Evolutionary conservation across 345 rosid genomes (phyloP), one percentile per base, ranked within the genome.

Genomic region (Linum lewisii): DNA sequence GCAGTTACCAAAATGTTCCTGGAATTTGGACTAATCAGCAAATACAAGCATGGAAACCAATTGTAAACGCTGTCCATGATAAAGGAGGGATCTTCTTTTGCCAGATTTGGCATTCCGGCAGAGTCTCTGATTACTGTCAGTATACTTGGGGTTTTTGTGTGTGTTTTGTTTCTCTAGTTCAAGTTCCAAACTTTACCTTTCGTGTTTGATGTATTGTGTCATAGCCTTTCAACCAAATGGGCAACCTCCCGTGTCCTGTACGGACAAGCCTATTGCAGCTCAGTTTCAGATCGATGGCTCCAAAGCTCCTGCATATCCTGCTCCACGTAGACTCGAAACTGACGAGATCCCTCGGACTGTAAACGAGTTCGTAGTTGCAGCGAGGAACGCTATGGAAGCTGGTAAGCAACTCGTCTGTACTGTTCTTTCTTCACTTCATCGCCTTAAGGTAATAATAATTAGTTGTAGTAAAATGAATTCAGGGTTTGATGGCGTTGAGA

Each of bases 61-160:
- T 60, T 20, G 65, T 59, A 5, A 47, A 70, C 23, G 74, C 45
- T 2, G 74, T 70, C 24, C 69, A 70, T 47, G 24, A 47, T 21
- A 70, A 70, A 56, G 73, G 65, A 23, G 61, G 69, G 24, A 47
- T 64, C 8, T 60, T 70, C 63, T 70, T 70, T 21, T 70, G 73
- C 37, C 73, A 70, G 20, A 56, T 70, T 13, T 70, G 73, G 73
- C 73, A 70, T 59, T 64, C 69, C 0, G 73, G 73, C 0, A 52
- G 73, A 38, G 73, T 55, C 54, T 64, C 69, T 9, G 11, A 60
- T 32, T 9, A 54, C 10, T 2, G 73, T 64, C 21, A 68, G 66
- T 32, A 29, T 29, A 26, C 6, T 4, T 29, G 7, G 7, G 7
- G 7, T 8, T 29, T 29, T 0, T 29, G 32, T 29, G 2, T 29